Evolutionary conservation across 192 early-diverging fungal species (phyloP).

Genomic region (Oehlia diaphana): DNA sequence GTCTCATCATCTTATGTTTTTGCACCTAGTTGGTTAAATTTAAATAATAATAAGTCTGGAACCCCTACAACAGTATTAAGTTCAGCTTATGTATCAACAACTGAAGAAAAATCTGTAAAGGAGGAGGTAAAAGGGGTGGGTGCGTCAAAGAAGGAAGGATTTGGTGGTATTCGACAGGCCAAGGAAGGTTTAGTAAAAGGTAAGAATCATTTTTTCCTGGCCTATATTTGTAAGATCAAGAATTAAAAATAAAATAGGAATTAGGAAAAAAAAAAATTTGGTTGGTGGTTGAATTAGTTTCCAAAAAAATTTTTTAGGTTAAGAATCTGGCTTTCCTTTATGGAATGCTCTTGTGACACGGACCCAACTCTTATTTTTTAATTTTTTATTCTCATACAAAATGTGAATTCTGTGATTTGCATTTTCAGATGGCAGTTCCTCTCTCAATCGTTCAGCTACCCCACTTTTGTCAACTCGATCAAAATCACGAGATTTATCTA

Average conservation of each 20-base stretch:
- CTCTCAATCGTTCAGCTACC: neutral
- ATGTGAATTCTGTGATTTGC: constrained; percentile 3
- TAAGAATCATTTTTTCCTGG: neutral
- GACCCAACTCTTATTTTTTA: constrained; percentile 9
- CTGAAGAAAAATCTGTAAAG: constrained; percentile 1
- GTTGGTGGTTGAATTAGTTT: constrained; percentile 22
- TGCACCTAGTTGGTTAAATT: constrained; percentile 26
- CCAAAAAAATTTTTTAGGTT: constrained; percentile 19
- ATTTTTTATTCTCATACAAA: constrained; percentile 1
- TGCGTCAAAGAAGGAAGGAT: constrained; percentile 13
- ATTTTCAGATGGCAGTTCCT: constrained; percentile 16
- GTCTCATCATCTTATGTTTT: constrained; percentile 23
- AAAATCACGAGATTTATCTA: constrained; percentile 1
- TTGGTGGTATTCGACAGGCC: neutral
- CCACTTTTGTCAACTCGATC: neutral
- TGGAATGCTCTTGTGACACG: neutral
- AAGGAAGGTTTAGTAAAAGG: constrained; percentile 6
- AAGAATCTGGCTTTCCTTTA: constrained; percentile 5
- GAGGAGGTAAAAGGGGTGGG: neutral
- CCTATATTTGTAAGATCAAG: neutral
- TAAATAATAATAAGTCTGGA: neutral
- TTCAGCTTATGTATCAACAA: constrained; percentile 13
- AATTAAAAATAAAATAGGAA: too few species aligned
- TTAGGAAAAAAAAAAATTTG: neutral
- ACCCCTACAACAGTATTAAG: constrained; percentile 9